A percentile compares a stretch with the other conserved stretches of the same genome.
Conservation (phyloP, 225 moss, liverwort and hornwort genomes). For the Marchantia polymorpha region DNA sequence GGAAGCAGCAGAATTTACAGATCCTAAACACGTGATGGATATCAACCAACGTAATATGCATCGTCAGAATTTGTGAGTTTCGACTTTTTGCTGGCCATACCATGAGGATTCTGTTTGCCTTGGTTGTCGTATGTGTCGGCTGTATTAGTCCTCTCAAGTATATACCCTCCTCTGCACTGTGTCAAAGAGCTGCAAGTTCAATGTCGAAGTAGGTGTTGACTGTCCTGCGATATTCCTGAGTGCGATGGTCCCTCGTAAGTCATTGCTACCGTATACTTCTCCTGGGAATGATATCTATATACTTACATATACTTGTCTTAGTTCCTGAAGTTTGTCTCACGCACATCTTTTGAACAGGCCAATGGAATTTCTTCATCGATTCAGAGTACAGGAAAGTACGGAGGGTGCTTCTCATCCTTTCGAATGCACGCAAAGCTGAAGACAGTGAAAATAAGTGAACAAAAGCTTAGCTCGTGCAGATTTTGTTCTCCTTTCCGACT, state of each 20-base stretch:
- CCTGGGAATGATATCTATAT: no score
- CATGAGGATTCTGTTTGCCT: background rate
- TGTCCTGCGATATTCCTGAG: no score
- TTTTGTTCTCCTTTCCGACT: slow-evolving; percentile 5
- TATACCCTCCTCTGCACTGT: no score
- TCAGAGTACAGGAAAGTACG: slow-evolving; percentile 86
- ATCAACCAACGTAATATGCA: slow-evolving; percentile 87
- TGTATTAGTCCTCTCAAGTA: background rate
- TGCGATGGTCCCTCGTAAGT: no score
- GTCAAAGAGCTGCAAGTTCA: no score
- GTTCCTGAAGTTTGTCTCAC: background rate
- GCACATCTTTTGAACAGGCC: slow-evolving; percentile 51
- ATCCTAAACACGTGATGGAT: slow-evolving; percentile 69
- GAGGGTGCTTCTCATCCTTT: slow-evolving; percentile 91
- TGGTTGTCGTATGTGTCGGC: background rate
- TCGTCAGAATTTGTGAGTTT: slow-evolving; percentile 56
- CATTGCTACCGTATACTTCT: no score
- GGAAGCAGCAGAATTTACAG: slow-evolving; percentile 61
- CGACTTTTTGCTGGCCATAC: background rate
- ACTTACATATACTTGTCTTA: no score
- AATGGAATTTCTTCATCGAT: slow-evolving; percentile 84
- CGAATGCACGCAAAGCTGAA: slow-evolving; percentile 97
- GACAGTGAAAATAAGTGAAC: slow-evolving; percentile 8
- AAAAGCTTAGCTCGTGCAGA: slow-evolving; percentile 3
- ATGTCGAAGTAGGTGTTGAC: no score